Evolutionary conservation across 2,329 filamentous ascomycete species (phyloP).

Genomic region (Lasiodiplodia hormozganensis): DNA sequence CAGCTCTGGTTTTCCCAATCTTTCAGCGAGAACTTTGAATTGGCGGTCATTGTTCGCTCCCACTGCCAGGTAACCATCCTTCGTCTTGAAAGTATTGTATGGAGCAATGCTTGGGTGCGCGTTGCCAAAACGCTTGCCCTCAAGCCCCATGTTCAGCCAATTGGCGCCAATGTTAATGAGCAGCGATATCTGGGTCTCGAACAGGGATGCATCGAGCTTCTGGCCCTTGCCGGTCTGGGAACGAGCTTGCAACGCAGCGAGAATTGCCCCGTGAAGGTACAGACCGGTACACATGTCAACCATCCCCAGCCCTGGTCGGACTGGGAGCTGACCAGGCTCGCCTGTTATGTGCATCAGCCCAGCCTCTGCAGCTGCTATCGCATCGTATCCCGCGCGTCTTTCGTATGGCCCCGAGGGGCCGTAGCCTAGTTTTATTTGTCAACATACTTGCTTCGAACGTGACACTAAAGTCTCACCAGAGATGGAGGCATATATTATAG

Average conservation of each 20-base stretch:
- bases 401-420: conserved; percentile 52
- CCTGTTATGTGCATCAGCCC: conserved; percentile 55
- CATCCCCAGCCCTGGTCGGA: conserved; percentile 51
- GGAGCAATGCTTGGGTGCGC: conserved; percentile 57
- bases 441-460: conserved; percentile 43
- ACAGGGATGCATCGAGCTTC: conserved; percentile 54
- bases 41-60: conserved; percentile 48
- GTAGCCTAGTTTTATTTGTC: conserved; percentile 42
- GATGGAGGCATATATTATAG: conserved; percentile 53
- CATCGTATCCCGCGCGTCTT: conserved; percentile 54
- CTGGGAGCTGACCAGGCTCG: conserved; percentile 49
- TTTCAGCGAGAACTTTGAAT: conserved; percentile 43
- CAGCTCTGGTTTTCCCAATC: conserved; percentile 34
- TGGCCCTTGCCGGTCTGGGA: conserved; percentile 49
- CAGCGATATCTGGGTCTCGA: conserved; percentile 53
- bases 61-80: conserved; percentile 42
- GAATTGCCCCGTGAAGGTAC: conserved; percentile 55
- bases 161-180: conserved; percentile 52
- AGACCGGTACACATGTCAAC: conserved; percentile 54
- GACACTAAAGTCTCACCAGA: conserved; percentile 40
- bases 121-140: conserved; percentile 54
- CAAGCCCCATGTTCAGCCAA: conserved; percentile 50
- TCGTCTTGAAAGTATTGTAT: conserved; percentile 53
- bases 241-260: conserved; percentile 41
- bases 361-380: conserved; percentile 53